phyloP scores from a whole-genome alignment of 1,284 basidiomycete species.

The Cutaneotrichosporon mucoides region DNA sequence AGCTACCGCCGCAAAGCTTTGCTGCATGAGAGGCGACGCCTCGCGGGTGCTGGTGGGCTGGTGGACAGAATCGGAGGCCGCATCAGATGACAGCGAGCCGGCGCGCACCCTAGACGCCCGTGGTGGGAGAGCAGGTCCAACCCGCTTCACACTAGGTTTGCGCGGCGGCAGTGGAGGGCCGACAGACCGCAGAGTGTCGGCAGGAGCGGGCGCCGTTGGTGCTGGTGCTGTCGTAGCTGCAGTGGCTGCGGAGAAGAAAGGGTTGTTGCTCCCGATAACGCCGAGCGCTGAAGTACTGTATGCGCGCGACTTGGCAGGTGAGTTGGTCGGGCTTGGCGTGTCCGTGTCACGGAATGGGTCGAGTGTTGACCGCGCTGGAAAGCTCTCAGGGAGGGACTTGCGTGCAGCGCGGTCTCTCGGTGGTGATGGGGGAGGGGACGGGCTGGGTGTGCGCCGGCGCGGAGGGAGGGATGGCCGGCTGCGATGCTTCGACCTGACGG shows the following conservation, averaged over 20 bases:
- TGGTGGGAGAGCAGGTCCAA: conserved; percentile 4
- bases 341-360: conserved; percentile 19
- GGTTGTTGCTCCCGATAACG: conserved; percentile 18
- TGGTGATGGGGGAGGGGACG: conserved; percentile 9
- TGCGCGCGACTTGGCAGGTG: conserved; percentile 13
- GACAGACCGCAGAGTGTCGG: neutral
- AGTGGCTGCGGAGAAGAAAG: conserved; percentile 4
- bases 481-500: neutral
- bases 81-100: conserved; percentile 12
- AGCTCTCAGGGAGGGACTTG: conserved; percentile 1
- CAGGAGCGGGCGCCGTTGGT: neutral
- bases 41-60: conserved; percentile 17
- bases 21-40: conserved; percentile 18
- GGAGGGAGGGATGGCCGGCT: conserved; percentile 4
- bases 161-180: conserved; percentile 20
- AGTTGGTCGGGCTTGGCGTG: conserved; percentile 2
- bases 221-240: neutral
- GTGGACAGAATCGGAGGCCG: neutral
- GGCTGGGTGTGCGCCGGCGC: neutral
- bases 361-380: neutral
- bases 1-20: conserved; percentile 13
- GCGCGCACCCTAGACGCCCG: neutral
- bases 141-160: conserved; percentile 12
- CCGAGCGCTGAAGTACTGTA: conserved; percentile 1
- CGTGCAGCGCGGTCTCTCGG: neutral